Percentiles rank a stretch among this genome's conserved stretches.
Evolutionary conservation across 2,329 filamentous ascomycete species (phyloP).

Genomic region (Talaromyces atroroseus): DNA sequence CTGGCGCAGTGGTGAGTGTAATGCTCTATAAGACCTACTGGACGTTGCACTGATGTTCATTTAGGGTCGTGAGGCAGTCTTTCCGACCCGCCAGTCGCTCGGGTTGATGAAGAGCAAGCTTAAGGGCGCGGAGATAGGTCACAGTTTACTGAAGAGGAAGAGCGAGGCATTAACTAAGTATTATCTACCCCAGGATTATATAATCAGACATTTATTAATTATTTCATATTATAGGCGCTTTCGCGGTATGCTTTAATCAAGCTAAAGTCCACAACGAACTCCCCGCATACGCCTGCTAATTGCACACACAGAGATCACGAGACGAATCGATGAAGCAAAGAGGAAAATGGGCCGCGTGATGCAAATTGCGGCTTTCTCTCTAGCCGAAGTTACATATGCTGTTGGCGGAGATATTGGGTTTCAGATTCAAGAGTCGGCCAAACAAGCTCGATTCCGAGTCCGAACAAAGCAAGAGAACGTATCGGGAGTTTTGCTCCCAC

Average conservation of each 20-base stretch:
- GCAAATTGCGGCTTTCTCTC: conserved; percentile 96
- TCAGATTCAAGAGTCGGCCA: conserved; percentile 94
- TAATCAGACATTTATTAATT: neutral
- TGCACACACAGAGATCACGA: conserved; percentile 70
- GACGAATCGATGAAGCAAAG: conserved; percentile 96
- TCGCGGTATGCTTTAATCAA: conserved; percentile 58
- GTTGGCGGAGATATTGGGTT: conserved; percentile 94
- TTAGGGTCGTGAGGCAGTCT: conserved; percentile 91
- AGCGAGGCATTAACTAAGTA: conserved; percentile 97
- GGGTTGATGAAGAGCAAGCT: conserved; percentile 97
- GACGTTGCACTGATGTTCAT: conserved; percentile 19
- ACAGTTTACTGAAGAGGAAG: conserved; percentile 94
- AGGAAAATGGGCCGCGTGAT: conserved; percentile 99
- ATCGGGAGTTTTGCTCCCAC: conserved; percentile 86
- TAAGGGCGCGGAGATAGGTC: conserved; percentile 85
- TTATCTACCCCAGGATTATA: conserved; percentile 21
- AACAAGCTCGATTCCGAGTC: conserved; percentile 85
- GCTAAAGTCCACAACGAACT: conserved; percentile 18
- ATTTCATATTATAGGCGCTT: conserved; percentile 59
- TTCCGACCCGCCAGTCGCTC: conserved; percentile 94
- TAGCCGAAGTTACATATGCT: conserved; percentile 95
- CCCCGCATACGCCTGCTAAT: conserved; percentile 21
- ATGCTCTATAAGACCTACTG: conserved; percentile 15
- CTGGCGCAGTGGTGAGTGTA: conserved; percentile 34
- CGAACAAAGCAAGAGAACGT: conserved; percentile 98